These are phyloP conservation scores for Oryza meyeriana DNA, from an alignment of 176 grass and related monocot genomes.

Conservation along the genomic window DNA sequence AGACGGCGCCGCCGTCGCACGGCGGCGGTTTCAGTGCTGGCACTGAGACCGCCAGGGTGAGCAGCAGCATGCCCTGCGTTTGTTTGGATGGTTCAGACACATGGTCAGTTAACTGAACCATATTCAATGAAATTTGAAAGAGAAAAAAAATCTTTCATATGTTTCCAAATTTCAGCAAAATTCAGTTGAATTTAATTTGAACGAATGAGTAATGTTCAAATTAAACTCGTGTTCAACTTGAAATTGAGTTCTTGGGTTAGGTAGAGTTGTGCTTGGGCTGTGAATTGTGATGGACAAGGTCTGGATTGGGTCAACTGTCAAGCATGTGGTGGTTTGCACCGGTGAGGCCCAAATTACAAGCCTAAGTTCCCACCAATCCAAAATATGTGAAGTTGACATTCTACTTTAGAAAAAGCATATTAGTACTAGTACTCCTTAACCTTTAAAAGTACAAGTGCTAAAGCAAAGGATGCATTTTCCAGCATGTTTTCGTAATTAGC, in stretches of 20 bases:
- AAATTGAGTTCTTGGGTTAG: background rate
- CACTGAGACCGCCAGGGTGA: constrained; percentile 66
- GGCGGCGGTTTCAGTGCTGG: constrained; percentile 55
- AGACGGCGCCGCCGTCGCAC: constrained; percentile 41
- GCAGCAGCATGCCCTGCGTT: constrained; percentile 71
- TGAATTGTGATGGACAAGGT: background rate
- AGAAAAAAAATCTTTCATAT: background rate
- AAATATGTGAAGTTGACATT: background rate
- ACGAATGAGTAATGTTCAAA: background rate
- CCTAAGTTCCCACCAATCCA: background rate
- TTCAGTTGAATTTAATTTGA: background rate
- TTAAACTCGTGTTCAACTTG: background rate
- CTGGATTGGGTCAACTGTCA: background rate
- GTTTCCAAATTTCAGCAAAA: background rate
- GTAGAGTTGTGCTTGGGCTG: background rate
- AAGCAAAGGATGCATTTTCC: background rate
- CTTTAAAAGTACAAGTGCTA: background rate
- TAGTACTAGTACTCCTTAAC: too few species aligned
- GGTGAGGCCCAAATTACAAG: background rate
- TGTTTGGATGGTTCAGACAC: background rate
- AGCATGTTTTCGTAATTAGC: background rate
- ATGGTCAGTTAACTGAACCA: too few species aligned
- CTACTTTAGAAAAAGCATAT: background rate
- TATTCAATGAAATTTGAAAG: too few species aligned
- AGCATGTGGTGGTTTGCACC: background rate